Conservation (phyloP, 306 rosid species). For the Trifolium pratense region DNA sequence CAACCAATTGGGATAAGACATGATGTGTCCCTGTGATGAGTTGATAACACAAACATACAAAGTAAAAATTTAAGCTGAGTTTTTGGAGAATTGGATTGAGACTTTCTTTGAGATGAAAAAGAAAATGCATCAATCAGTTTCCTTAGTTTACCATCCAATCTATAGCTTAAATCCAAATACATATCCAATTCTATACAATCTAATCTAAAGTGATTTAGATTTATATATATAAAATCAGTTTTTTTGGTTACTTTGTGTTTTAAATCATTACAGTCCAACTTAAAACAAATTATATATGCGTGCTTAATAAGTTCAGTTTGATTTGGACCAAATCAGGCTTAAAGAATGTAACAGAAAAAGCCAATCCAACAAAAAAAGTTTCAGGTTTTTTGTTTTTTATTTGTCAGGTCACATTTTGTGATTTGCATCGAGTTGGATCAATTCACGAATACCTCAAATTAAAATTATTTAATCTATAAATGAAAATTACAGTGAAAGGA, state of each 20-base stretch:
- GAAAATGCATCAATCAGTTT: background rate
- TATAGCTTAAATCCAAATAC: background rate
- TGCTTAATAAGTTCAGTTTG: background rate
- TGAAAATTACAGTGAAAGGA: constrained; percentile 5
- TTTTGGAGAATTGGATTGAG: background rate
- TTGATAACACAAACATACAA: background rate
- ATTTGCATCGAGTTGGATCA: background rate
- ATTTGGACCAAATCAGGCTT: background rate
- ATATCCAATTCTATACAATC: background rate
- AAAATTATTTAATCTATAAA: background rate
- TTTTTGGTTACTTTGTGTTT: background rate
- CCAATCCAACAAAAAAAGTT: background rate
- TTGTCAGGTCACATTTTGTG: background rate
- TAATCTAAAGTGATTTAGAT: background rate
- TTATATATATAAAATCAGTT: background rate
- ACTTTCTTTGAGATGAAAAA: background rate
- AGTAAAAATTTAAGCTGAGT: constrained; percentile 1
- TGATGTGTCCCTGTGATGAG: background rate
- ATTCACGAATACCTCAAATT: background rate
- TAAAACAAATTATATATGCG: background rate
- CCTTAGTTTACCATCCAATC: constrained; percentile 4
- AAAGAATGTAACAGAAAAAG: background rate
- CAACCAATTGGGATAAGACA: constrained; percentile 14
- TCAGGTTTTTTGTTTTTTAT: background rate
- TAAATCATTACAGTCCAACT: background rate